Evolutionary conservation across 1,139 yeast genomes (phyloP).

Genomic region (Geotrichum australiense): DNA sequence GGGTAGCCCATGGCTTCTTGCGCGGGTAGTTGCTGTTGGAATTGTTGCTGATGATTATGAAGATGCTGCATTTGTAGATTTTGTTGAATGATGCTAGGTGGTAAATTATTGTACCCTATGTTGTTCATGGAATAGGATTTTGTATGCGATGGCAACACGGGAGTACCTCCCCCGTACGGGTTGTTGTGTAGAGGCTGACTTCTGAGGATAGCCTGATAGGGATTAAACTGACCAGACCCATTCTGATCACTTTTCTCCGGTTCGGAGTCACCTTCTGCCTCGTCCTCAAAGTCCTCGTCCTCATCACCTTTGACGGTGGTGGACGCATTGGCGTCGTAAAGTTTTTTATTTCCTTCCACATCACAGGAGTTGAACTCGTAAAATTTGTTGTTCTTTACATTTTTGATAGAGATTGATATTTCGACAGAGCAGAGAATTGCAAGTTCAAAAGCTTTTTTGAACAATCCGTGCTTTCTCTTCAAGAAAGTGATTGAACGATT

Average conservation of each 20-base stretch:
- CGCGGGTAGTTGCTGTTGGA: neutral
- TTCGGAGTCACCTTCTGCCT: slow-evolving; percentile 19
- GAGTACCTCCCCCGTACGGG: neutral
- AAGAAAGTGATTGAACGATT: slow-evolving; percentile 75
- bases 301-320: slow-evolving; percentile 17
- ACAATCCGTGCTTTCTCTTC: slow-evolving; percentile 88
- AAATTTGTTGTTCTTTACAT: slow-evolving; percentile 61
- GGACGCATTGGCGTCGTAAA: slow-evolving; percentile 3
- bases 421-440: slow-evolving; percentile 91
- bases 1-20: neutral
- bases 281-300: slow-evolving; percentile 22
- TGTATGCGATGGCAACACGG: slow-evolving; percentile 6
- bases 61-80: slow-evolving; percentile 4
- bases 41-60: slow-evolving; percentile 5
- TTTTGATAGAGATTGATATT: slow-evolving; percentile 80
- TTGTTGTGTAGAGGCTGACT: slow-evolving; percentile 7
- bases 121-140: neutral
- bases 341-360: slow-evolving; percentile 40
- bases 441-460: slow-evolving; percentile 92
- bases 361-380: slow-evolving; percentile 78
- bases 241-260: slow-evolving; percentile 3
- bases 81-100: no score
- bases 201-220: no score
- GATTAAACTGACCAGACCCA: neutral
- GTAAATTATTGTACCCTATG: neutral